Conservation (phyloP, 176 grass and related monocot species). For the Aegilops bicornis region DNA sequence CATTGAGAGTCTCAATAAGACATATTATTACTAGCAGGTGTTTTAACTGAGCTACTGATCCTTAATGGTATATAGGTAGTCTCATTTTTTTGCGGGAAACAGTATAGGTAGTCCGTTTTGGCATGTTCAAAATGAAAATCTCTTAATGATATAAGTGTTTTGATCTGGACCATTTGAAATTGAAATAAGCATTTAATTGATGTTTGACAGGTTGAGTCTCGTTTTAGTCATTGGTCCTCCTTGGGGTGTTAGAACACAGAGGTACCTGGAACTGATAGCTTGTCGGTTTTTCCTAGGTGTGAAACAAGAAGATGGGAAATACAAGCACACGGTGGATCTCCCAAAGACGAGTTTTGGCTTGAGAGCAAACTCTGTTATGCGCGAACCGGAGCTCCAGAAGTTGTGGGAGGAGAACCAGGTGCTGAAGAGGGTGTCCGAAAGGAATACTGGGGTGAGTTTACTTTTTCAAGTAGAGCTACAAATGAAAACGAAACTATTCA, state of each 20-base stretch:
- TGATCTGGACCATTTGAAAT: not conserved
- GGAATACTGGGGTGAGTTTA: slow-evolving; percentile 79
- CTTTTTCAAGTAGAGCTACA: slow-evolving; percentile 2
- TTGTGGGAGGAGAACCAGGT: slow-evolving; percentile 96
- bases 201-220: not conserved
- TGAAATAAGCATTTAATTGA: not conserved
- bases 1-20: not conserved
- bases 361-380: slow-evolving; percentile 77
- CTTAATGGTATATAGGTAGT: not conserved
- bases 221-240: not conserved
- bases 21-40: not conserved
- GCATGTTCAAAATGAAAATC: not conserved
- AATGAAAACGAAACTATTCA: slow-evolving; percentile 6
- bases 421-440: slow-evolving; percentile 79
- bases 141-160: not conserved
- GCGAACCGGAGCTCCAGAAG: slow-evolving; percentile 93
- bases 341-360: slow-evolving; percentile 86
- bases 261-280: not conserved
- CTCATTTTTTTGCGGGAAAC: no score
- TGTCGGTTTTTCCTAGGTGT: slow-evolving; percentile 44
- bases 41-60: not conserved
- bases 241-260: not conserved
- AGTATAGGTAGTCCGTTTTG: not conserved
- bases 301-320: slow-evolving; percentile 85
- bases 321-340: slow-evolving; percentile 91